Base-by-base conservation (phyloP, 2,329 filamentous ascomycete genomes). In the Ilyonectria sp. region DNA sequence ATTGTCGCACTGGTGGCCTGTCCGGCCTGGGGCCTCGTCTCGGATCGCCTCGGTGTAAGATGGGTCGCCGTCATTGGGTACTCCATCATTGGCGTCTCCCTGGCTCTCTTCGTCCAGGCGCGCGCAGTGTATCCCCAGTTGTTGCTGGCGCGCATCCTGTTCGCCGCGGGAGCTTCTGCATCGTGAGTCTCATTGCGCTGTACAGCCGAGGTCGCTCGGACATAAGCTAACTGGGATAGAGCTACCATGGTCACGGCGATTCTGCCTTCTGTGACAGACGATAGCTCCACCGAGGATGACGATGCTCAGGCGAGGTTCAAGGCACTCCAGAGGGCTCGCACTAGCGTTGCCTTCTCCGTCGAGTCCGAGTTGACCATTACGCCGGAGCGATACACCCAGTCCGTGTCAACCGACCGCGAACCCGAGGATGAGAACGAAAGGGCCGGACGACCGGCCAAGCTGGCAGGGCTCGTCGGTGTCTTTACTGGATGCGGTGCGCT, bases 241-340 rank as follows among this genome's bases (percentile, higher is more conserved):
- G 88, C 94, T 15, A 98, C 96, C 1, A 99, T 99, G 96, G 96
- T 99, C 21, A 98, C 96, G 9, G 96, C 96, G 4, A 94, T 97
- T 52, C 86, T 99, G 26, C 96, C 96, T 1, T 91, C 88, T 11
- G 81, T 92, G 71, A 91, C 89, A 6, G 87, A 87, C 69, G 87
- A 89, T 35, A 82, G 77, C 44, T 77, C 77, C 44, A 71, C 64
- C 44, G 76, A 72, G 66, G 68, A 77, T 73, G 63, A 74, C 4
- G 70, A 19, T 13, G n/a, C 65, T 3, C 68, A 71, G 19, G 74
- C 74, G 40, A 67, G 74, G 40, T 77, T 75, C 37, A 84, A 84
- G 73, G 77, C 79, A 13, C 70, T 79, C 7, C 80, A 81, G 52
- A 81, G 79, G 52, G 75, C 85, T 23, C 84, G 90, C 53, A 84